Base-by-base conservation (phyloP, 2,329 filamentous ascomycete species). In the Trichophyton mentagrophytes region DNA sequence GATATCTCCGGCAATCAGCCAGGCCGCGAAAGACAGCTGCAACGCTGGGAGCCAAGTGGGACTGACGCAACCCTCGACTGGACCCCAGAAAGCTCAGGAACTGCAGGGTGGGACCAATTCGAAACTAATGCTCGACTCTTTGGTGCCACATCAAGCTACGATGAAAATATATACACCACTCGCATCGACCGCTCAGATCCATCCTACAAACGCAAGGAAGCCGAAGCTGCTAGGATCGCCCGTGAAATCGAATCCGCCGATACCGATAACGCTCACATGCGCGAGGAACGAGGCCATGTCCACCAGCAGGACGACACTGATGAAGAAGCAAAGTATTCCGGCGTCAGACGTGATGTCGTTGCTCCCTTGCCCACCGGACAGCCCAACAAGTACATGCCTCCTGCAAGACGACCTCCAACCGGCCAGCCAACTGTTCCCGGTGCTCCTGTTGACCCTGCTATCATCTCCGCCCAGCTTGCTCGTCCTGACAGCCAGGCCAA, bases 251-350 rank as follows among this genome's bases (percentile, higher is more conserved):
- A 96, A 73, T 80, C 82, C 53, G 88, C 85, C 64, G 78, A 80
- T 17, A 79, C 89, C 6, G 81, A 82, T 40, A 96, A 93, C 60
- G 77, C 86, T 3, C 93, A 99, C 70, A 83, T 96, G 61, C 88
- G 89, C 2, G 93, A 97, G 74, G 93, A 99, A 77, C 86, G 91
- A 69, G 82, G 90, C 59, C 78, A 83, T n/a, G 81, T 80, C 11
- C 78, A 80, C 8, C 80, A 83, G 44, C 82, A 87, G 59, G 84
- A 85, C 58, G 85, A 82, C 61, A 86, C 84, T 13, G 74, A 81
- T 30, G 93, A 99, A 74, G 93, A 99, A 76, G 91, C 95, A 70
- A 96, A 93, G 71, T 97, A 97, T 76, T 96, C 91, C 70, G 92
- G 92, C 70, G 93, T 99, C 60, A 86, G 86, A 64, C 85, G 92